Evolutionary conservation across 2,329 filamentous ascomycete species (phyloP).

Genomic region (Pseudogymnoascus sp.): DNA sequence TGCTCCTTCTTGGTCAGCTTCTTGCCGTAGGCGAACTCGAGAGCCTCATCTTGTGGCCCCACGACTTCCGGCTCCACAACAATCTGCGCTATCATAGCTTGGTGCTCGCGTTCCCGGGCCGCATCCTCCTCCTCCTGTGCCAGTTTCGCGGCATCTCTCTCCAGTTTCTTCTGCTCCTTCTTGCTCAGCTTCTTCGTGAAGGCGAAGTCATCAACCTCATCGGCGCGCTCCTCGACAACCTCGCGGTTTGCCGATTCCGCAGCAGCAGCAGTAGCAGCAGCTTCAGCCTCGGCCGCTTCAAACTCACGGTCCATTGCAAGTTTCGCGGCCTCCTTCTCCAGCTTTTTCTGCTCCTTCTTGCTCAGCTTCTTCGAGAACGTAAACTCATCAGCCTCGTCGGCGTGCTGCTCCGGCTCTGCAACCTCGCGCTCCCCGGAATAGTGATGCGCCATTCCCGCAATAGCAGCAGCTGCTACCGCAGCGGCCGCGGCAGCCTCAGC

Average conservation of each 20-base stretch:
- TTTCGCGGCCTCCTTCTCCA: conserved; percentile 33
- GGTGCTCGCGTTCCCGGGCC: conserved; percentile 13
- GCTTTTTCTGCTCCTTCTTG: conserved; percentile 37
- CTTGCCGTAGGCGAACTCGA: conserved; percentile 17
- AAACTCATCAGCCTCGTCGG: conserved; percentile 16
- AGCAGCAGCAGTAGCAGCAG: not conserved
- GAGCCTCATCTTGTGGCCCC: not conserved
- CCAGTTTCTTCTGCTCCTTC: conserved; percentile 14
- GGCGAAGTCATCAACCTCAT: conserved; percentile 12
- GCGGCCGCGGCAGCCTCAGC: conserved; percentile 4
- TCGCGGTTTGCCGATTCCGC: not conserved
- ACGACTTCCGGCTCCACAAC: conserved; percentile 21
- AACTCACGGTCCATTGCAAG: conserved; percentile 19
- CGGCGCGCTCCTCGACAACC: conserved; percentile 9
- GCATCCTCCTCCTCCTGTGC: conserved; percentile 1
- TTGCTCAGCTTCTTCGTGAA: conserved; percentile 17
- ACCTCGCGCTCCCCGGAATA: not conserved
- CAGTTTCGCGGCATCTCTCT: conserved; percentile 13
- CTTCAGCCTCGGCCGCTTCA: conserved; percentile 2
- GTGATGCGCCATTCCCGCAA: not conserved
- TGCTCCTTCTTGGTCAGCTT: conserved; percentile 15
- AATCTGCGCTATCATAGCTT: conserved; percentile 13
- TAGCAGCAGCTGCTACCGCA: not conserved
- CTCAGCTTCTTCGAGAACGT: conserved; percentile 23
- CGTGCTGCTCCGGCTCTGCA: not conserved